A percentile compares a stretch with the other conserved stretches of the same genome.
These are phyloP conservation scores for Globisporangium alternatum DNA, from an alignment of 352 stramenopile genomes.

Conservation along the genomic window DNA sequence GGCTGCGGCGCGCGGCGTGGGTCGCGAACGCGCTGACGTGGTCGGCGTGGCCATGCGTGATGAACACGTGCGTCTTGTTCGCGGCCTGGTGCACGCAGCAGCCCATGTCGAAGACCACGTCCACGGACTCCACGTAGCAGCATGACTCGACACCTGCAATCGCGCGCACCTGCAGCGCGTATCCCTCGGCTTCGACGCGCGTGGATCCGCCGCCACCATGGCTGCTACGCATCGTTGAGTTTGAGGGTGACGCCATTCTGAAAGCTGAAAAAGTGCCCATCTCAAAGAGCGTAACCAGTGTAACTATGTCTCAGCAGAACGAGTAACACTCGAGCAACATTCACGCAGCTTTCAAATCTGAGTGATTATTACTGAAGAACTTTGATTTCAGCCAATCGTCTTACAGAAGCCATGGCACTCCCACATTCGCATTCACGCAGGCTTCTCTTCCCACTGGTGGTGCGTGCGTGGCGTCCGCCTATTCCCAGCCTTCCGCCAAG, in stretches of 20 bases:
- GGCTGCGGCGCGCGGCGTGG: slow-evolving; percentile 55
- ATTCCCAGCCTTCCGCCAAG: background rate
- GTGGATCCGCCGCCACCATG: background rate
- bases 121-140: slow-evolving; percentile 70
- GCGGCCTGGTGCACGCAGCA: slow-evolving; percentile 40
- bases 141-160: slow-evolving; percentile 75
- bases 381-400: too few species aligned
- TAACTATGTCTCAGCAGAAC: background rate
- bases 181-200: slow-evolving; percentile 37
- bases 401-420: slow-evolving; percentile 2
- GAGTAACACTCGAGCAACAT: background rate
- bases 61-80: slow-evolving; percentile 78
- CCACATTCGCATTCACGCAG: slow-evolving; percentile 7
- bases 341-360: background rate
- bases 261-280: background rate
- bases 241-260: background rate
- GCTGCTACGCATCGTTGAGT: background rate
- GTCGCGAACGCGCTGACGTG: slow-evolving; percentile 66
- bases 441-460: slow-evolving; percentile 9
- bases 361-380: too few species aligned
- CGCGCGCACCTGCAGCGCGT: slow-evolving; percentile 54
- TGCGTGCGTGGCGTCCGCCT: background rate
- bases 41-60: slow-evolving; percentile 86
- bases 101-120: slow-evolving; percentile 79
- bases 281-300: background rate